Percentiles rank a stretch among this genome's conserved stretches.
Evolutionary conservation across 768 basidiomycete species (phyloP).

Genomic region (Kwoniella heveanensis): DNA sequence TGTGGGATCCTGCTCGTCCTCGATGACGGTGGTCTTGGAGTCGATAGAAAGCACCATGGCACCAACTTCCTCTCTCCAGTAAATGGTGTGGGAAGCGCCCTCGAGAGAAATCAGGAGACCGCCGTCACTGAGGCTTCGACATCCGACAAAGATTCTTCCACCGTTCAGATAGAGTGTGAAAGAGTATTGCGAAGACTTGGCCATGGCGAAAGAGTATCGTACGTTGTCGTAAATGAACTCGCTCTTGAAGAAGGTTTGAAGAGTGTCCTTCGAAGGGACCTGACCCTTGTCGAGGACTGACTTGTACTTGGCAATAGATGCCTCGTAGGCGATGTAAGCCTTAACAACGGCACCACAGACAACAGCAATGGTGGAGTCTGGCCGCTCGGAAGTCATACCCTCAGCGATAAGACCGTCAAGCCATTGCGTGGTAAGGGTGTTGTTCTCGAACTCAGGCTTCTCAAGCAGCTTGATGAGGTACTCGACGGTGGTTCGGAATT

Average conservation of each 20-base stretch:
- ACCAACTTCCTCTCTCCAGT: constrained; percentile 98
- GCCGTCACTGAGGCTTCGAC: constrained; percentile 89
- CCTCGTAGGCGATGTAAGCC: constrained; percentile 84
- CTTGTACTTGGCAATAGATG: constrained; percentile 89
- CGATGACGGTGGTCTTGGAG: constrained; percentile 95
- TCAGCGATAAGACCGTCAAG: constrained; percentile 94
- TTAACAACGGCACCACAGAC: constrained; percentile 96
- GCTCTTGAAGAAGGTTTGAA: constrained; percentile 94
- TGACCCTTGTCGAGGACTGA: constrained; percentile 96
- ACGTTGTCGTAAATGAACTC: constrained; percentile 97
- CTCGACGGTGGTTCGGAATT: constrained; percentile 97
- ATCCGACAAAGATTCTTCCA: constrained; percentile 86
- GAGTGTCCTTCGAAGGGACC: constrained; percentile 87
- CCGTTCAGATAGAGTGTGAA: constrained; percentile 98
- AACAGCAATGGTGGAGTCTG: constrained; percentile 87
- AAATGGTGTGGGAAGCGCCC: constrained; percentile 93
- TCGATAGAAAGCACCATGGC: constrained; percentile 83
- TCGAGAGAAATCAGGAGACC: constrained; percentile 88
- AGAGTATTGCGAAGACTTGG: constrained; percentile 79
- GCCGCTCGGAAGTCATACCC: constrained; percentile 95
- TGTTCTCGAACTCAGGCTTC: constrained; percentile 92
- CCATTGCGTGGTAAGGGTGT: constrained; percentile 98
- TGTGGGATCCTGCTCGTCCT: constrained; percentile 99
- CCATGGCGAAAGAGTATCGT: constrained; percentile 92
- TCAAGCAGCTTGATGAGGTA: constrained; percentile 98